Conservation (phyloP, 805 yeast species). For the Metschnikowia bowlesiae region DNA sequence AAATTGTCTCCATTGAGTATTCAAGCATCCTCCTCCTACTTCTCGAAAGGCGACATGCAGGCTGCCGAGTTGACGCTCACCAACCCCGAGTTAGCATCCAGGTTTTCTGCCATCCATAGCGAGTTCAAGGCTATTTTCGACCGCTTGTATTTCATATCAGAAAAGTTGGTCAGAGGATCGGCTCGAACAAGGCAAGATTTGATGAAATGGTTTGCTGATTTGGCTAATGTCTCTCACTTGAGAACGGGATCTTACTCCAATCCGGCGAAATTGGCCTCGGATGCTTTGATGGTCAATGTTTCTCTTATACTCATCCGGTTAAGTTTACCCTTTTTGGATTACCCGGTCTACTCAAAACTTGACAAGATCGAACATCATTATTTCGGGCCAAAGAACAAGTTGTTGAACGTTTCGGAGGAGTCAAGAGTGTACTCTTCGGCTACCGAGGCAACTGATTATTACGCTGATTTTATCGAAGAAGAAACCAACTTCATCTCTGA, state of each 20-base stretch:
- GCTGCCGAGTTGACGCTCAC: constrained; percentile 35
- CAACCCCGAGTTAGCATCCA: constrained; percentile 49
- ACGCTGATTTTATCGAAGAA: constrained; percentile 35
- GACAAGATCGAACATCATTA: constrained; percentile 75
- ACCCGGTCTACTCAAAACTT: constrained; percentile 55
- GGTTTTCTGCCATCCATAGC: constrained; percentile 39
- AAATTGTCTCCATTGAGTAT: constrained; percentile 68
- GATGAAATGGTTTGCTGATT: constrained; percentile 63
- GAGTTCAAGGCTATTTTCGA: constrained; percentile 59
- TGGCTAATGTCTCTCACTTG: constrained; percentile 79
- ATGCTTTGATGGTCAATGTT: constrained; percentile 79
- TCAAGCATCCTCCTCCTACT: constrained; percentile 44
- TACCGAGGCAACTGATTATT: constrained; percentile 61
- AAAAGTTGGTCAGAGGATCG: constrained; percentile 73
- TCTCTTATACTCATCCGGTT: constrained; percentile 62
- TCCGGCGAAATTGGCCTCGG: constrained; percentile 59
- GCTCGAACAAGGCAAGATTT: constrained; percentile 57
- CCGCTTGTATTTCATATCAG: constrained; percentile 63
- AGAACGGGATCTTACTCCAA: constrained; percentile 84
- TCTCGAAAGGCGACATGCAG: constrained; percentile 24
- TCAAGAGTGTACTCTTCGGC: constrained; percentile 76
- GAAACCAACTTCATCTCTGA: constrained; percentile 81
- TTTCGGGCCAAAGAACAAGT: constrained; percentile 45
- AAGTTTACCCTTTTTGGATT: constrained; percentile 79
- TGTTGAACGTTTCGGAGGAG: constrained; percentile 71